A percentile compares a stretch with the other conserved stretches of the same genome.
phyloP scores from a whole-genome alignment of 2,329 filamentous ascomycete species.

The Pseudocercospora fijiensis region DNA sequence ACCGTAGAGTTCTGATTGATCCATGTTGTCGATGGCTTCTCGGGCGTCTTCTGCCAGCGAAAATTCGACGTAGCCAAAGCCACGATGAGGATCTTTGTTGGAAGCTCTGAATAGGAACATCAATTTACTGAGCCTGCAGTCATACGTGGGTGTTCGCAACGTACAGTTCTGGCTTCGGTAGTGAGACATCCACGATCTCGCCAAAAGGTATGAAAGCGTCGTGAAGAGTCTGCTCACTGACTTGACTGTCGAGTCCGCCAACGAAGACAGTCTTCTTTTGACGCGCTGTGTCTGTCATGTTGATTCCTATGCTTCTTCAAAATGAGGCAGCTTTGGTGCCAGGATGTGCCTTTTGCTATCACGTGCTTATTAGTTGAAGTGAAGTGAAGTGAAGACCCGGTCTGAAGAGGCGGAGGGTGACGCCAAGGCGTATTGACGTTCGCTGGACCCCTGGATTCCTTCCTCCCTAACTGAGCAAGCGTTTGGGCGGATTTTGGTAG shows the following conservation, averaged over 20 bases:
- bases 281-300: constrained; percentile 78
- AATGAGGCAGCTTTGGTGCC: neutral
- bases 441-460: neutral
- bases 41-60: constrained; percentile 81
- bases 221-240: constrained; percentile 72
- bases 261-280: constrained; percentile 81
- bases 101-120: constrained; percentile 50
- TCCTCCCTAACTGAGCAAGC: neutral
- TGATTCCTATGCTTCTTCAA: neutral
- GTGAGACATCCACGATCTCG: constrained; percentile 84
- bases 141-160: constrained; percentile 1
- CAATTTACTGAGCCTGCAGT: neutral
- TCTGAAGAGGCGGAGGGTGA: neutral
- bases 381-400: neutral
- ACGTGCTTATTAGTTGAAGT: neutral
- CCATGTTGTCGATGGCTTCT: constrained; percentile 99
- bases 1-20: constrained; percentile 92
- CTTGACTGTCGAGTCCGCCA: constrained; percentile 77
- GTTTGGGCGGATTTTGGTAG: constrained; percentile 2
- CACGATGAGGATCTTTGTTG: constrained; percentile 75
- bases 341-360: neutral
- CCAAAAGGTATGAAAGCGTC: constrained; percentile 97
- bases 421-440: constrained; percentile 2
- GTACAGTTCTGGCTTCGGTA: constrained; percentile 80
- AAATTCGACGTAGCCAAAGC: constrained; percentile 96